Conservation (phyloP, 2,329 filamentous ascomycete genomes). For the Fusarium sacchari region DNA sequence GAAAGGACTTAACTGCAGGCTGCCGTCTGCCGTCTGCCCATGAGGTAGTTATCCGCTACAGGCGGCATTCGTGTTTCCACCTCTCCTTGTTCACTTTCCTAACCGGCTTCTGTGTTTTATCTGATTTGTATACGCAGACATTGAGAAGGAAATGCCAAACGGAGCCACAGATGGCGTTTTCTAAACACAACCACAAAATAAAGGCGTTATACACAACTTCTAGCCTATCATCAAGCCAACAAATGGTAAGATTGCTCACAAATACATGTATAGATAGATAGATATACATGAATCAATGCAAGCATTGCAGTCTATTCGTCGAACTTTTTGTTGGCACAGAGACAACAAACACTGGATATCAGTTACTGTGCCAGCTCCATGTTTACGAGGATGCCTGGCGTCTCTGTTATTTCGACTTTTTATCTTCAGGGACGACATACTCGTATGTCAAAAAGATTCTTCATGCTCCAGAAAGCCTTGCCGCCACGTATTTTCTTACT, state of each 20-base stretch:
- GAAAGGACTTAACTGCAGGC: neutral
- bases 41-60: neutral
- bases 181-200: neutral
- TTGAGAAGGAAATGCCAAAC: neutral
- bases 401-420: neutral
- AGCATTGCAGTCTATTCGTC: neutral
- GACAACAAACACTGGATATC: neutral
- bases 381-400: no score
- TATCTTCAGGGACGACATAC: neutral
- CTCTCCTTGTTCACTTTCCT: neutral
- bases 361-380: neutral
- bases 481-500: rapidly evolving
- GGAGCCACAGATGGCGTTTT: neutral
- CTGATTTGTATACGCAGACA: neutral
- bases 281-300: neutral
- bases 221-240: neutral
- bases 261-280: neutral
- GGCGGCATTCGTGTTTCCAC: neutral
- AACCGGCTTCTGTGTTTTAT: neutral
- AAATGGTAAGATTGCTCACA: neutral
- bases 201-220: no score
- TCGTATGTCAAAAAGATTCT: neutral
- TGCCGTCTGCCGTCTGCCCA: neutral
- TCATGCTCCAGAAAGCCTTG: neutral
- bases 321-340: neutral